Percentiles rank a stretch among this genome's conserved stretches.
Evolutionary conservation across 2,329 filamentous ascomycete genomes (phyloP).

Genomic region (Beauveria varroae): DNA sequence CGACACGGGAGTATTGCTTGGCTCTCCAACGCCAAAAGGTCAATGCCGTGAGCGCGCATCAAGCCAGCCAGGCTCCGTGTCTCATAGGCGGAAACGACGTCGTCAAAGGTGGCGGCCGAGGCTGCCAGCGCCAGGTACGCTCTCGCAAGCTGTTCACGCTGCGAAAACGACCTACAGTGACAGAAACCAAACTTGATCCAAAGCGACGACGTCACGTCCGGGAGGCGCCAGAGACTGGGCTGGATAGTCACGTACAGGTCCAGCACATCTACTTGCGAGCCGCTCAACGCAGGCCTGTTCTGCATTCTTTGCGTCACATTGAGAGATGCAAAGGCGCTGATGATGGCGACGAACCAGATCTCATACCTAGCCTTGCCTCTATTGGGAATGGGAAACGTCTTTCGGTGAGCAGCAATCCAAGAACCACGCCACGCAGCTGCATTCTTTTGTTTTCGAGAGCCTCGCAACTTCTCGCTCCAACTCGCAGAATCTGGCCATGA

Average conservation of each 20-base stretch:
- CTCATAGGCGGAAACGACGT: neutral
- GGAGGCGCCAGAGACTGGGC: neutral
- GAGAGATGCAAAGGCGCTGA: neutral
- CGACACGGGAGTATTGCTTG: neutral
- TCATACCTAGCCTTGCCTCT: neutral
- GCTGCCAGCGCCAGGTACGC: neutral
- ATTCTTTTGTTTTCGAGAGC: neutral
- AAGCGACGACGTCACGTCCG: neutral
- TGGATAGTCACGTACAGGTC: neutral
- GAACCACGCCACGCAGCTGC: neutral
- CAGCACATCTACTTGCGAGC: neutral
- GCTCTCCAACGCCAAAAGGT: neutral
- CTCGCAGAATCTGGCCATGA: neutral
- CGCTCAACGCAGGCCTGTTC: neutral
- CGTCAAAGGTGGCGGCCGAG: neutral
- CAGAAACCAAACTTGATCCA: neutral
- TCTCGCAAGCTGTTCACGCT: neutral
- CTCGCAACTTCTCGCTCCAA: neutral
- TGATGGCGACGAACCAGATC: neutral
- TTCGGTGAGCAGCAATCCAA: neutral
- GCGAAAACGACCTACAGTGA: neutral
- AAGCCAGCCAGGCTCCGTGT: neutral
- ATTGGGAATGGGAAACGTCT: neutral
- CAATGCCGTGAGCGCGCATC: neutral
- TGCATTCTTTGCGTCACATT: neutral